phyloP scores from a whole-genome alignment of 2,329 filamentous ascomycete genomes.

The Dothidotthia symphoricarpi region DNA sequence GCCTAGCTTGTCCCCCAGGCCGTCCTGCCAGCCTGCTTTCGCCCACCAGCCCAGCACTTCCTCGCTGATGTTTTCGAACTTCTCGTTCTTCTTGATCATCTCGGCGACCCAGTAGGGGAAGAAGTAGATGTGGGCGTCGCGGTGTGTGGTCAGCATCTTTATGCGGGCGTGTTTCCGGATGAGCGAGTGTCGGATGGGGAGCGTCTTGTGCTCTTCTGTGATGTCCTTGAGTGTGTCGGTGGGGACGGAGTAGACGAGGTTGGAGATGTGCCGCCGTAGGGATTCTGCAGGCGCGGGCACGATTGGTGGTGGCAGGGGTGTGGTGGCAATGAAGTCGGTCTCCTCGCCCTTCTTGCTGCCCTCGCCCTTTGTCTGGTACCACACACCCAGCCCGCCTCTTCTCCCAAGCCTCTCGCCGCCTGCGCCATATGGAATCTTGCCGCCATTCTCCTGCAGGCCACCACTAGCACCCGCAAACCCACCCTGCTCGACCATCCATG shows the following conservation, averaged over 20 bases:
- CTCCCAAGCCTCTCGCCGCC: constrained; percentile 59
- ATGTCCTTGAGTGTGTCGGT: constrained; percentile 86
- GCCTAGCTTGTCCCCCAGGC: constrained; percentile 73
- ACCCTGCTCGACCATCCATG: constrained; percentile 85
- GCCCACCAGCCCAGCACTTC: constrained; percentile 95
- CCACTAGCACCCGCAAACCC: constrained; percentile 63
- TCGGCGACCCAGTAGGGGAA: constrained; percentile 90
- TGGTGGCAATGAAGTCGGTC: constrained; percentile 84
- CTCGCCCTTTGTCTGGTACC: constrained; percentile 81
- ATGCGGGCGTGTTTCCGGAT: constrained; percentile 72
- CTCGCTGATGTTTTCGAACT: constrained; percentile 83
- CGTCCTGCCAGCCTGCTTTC: constrained; percentile 86
- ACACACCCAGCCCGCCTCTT: constrained; percentile 82
- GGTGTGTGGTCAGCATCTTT: constrained; percentile 77
- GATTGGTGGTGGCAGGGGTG: constrained; percentile 60
- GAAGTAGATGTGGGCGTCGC: constrained; percentile 92
- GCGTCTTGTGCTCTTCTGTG: constrained; percentile 69
- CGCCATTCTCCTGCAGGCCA: constrained; percentile 44
- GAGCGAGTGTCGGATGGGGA: constrained; percentile 73
- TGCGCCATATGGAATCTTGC: constrained; percentile 48
- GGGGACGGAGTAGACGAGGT: constrained; percentile 80
- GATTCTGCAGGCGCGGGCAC: constrained; percentile 63
- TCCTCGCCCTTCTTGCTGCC: constrained; percentile 83
- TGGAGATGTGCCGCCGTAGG: constrained; percentile 67
- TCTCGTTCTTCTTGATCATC: constrained; percentile 75